phyloP scores from a whole-genome alignment of 2,329 filamentous ascomycete genomes.

The Penicillium sp. region DNA sequence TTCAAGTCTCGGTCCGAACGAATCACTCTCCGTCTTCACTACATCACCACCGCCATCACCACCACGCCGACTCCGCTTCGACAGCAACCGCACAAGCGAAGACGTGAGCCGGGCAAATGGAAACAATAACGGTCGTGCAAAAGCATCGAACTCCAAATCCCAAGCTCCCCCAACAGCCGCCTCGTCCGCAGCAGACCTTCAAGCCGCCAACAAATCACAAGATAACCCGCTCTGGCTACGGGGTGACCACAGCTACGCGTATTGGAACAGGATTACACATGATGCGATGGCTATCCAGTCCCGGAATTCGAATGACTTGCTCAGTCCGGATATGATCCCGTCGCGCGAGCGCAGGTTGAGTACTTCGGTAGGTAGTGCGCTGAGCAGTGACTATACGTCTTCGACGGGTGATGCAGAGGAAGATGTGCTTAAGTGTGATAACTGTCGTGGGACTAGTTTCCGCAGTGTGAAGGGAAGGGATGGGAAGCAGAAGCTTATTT shows the following conservation, averaged over 20 bases:
- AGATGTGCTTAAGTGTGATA: conserved; percentile 55
- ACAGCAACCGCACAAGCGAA: conserved; percentile 22
- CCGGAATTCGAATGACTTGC: conserved; percentile 20
- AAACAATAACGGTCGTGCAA: not conserved
- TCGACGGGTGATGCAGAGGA: conserved; percentile 43
- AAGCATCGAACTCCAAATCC: not conserved
- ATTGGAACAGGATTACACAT: conserved; percentile 51
- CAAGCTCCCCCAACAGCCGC: conserved; percentile 1
- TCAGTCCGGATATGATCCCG: conserved; percentile 21
- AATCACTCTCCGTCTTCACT: conserved; percentile 28
- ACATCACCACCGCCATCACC: conserved; percentile 31
- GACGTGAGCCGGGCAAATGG: conserved; percentile 13
- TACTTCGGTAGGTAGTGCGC: conserved; percentile 46
- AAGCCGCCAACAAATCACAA: conserved; percentile 25
- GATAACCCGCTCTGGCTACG: conserved; percentile 50
- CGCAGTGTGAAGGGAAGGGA: conserved; percentile 57
- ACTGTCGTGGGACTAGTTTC: conserved; percentile 63
- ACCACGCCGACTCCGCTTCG: conserved; percentile 21
- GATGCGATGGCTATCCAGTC: conserved; percentile 36
- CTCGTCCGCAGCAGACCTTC: conserved; percentile 22
- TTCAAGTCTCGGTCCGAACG: conserved; percentile 24
- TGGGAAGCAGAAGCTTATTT: conserved; percentile 58
- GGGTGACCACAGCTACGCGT: conserved; percentile 53
- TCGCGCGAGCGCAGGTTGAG: conserved; percentile 42
- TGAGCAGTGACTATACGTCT: conserved; percentile 57